phyloP scores from a whole-genome alignment of 768 basidiomycete species.

The Lyophyllum semitale region DNA sequence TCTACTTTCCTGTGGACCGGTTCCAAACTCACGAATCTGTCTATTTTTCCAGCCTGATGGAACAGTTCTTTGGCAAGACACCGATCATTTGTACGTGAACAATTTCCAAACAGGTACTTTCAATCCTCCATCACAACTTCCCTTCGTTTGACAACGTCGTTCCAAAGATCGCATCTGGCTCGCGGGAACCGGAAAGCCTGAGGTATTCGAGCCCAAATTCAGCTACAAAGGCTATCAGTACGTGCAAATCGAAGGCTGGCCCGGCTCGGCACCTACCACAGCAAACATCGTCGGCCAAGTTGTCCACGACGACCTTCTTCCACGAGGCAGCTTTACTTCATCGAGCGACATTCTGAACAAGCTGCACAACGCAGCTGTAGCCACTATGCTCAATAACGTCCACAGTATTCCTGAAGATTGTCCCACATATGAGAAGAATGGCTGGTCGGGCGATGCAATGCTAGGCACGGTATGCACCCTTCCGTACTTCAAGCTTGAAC shows the following conservation, averaged over 20 bases:
- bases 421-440: slow-evolving; percentile 33
- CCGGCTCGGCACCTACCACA: slow-evolving; percentile 19
- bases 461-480: slow-evolving; percentile 23
- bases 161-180: slow-evolving; percentile 24
- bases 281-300: slow-evolving; percentile 23
- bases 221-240: slow-evolving; percentile 30
- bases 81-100: slow-evolving; percentile 22
- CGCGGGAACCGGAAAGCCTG: slow-evolving; percentile 22
- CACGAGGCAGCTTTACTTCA: slow-evolving; percentile 17
- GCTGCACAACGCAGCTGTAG: slow-evolving; percentile 22
- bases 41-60: slow-evolving; percentile 10
- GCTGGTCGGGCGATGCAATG: slow-evolving; percentile 32
- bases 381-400: slow-evolving; percentile 25
- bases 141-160: not conserved
- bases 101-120: slow-evolving; percentile 24
- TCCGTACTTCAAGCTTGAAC: not conserved
- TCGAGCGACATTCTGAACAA: slow-evolving; percentile 23
- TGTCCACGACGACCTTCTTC: slow-evolving; percentile 23
- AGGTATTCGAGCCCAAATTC: slow-evolving; percentile 25
- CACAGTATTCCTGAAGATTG: slow-evolving; percentile 27
- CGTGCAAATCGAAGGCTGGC: slow-evolving; percentile 26
- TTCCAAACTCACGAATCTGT: not conserved
- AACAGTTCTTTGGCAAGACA: slow-evolving; percentile 13
- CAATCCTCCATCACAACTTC: not conserved
- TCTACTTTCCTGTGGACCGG: not conserved